Percentiles rank a stretch among this genome's conserved stretches.
phyloP scores from a whole-genome alignment of 2,329 filamentous ascomycete genomes.

The Purpureocillium takamizusanense region DNA sequence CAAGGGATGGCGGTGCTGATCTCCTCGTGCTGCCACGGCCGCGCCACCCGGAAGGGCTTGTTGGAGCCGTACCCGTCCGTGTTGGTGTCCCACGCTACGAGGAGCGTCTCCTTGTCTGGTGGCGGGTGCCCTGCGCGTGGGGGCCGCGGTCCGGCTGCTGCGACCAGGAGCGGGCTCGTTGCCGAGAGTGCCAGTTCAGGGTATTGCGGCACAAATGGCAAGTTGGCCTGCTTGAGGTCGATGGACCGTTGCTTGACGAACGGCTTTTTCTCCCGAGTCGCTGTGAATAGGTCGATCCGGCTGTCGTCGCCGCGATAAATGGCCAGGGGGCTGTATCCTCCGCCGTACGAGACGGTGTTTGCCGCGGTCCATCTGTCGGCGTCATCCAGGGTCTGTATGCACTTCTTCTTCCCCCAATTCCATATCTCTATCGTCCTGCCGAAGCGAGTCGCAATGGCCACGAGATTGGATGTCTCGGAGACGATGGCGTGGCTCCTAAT shows the following conservation, averaged over 20 bases:
- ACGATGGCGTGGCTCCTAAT: constrained; percentile 33
- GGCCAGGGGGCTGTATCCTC: constrained; percentile 21
- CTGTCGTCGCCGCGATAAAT: constrained; percentile 22
- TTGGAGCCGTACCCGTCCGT: constrained; percentile 13
- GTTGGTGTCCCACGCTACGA: constrained; percentile 29
- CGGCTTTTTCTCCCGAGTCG: constrained; percentile 24
- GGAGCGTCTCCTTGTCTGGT: constrained; percentile 25
- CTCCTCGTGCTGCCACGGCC: constrained; percentile 27
- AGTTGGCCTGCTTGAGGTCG: constrained; percentile 21
- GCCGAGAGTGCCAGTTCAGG: constrained; percentile 30
- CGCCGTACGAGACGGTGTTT: constrained; percentile 24
- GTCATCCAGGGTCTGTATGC: constrained; percentile 25
- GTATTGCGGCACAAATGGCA: constrained; percentile 27
- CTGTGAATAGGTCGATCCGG: constrained; percentile 23
- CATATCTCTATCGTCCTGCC: constrained; percentile 29
- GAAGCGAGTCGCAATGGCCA: constrained; percentile 29
- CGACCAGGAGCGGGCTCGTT: constrained; percentile 27
- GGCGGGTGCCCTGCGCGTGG: constrained; percentile 27
- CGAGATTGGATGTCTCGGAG: constrained; percentile 26
- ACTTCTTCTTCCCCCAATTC: constrained; percentile 29
- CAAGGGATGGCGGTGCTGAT: constrained; percentile 29
- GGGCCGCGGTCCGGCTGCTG: constrained; percentile 28
- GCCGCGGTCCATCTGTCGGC: constrained; percentile 29
- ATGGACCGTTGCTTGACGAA: constrained; percentile 25
- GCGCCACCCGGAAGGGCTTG: constrained; percentile 24